Evolutionary conservation across 345 rosid genomes (phyloP), one percentile per base, ranked within the genome.

Genomic region (Populus pruinosa): DNA sequence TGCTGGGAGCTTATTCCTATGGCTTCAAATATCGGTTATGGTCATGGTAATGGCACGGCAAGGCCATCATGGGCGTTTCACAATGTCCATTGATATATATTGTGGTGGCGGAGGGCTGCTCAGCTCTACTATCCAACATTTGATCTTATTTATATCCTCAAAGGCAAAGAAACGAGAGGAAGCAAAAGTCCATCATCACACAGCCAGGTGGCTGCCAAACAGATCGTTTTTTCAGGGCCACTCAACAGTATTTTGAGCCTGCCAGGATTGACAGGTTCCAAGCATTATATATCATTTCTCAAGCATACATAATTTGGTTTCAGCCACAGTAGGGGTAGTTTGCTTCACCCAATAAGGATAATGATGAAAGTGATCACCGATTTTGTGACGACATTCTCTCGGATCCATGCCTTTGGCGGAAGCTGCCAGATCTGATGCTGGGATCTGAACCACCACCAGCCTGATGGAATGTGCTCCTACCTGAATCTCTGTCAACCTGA

Each of bases 371-470:
- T 76, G 82, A 87, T 71, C 78, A 85, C 79, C 87, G 87, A 79
- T 87, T 90, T 76, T 87, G 93, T 31, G 93, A 85, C 73, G 89
- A 76, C 75, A 85, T 76, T 87, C 96, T 90, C 82, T 90, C 92
- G 2, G 87, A 83, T 59, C 95, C 88, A 71, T 93, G 94, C 89
- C 96, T 87, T 78, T 86, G 97, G 67, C 91, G 96, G 83, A 89
- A 78, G 84, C 83, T 83, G 81, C 84, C 75, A 20, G 87, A 77
- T 71, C 96, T 86, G 67, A 78, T 81, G 76, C 81, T 41, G 20
- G 86, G 55, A 68, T 86, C 92, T 20, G 88, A 80, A 23, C 83
- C 88, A 31, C 88, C 82, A 2, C 87, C 84, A 21, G 85, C 79
- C 56, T 89, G 96, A 43, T 86, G 94, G 84, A 87, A 87, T 6